Evolutionary conservation across 2,329 filamentous ascomycete species (phyloP), one percentile per base, ranked within the genome.

Genomic region (Aspergillus pseudotamarii): DNA sequence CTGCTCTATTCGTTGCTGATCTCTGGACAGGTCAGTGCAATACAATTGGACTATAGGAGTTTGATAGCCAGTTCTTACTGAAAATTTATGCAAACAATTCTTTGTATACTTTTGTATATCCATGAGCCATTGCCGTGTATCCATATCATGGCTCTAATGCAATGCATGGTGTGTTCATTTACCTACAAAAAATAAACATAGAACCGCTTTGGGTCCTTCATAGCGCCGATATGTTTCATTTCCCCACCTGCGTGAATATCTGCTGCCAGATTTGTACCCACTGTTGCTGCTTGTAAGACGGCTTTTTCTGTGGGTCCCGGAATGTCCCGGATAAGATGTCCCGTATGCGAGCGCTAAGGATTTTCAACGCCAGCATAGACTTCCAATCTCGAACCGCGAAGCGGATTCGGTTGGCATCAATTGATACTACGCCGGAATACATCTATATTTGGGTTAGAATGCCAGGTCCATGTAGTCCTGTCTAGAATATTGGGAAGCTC

Each of bases 311-410:
- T 14, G 81, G 81, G 41, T 75, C 76, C 21, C 75, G 75, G 80
- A 96, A 93, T 26, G 87, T 85, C 34, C 86, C 84, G 0, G 87
- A 87, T 54, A 96, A 82, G 46, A 96, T 86, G 68, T 96, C 93
- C 67, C 90, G 88, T 21, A 97, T 82, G 30, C 91, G 86, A 2
- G 84, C 82, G 23, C 93, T 87, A 59, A 98, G 81, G 6, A 89
- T 87, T 79, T 97, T 97, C 72, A 99, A 81, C n/a, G 91, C 93
- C 41, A 97, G 86, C 84, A 95, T 89, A 0, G 90, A 90, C 79
- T 94, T 96, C 94, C 94, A 98, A 74, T 96, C 91, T 5, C 89
- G 86, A 0, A 96, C 86, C 26, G 90, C 87, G 75, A 98, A 97
- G 56, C 92, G 87, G 56, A 94, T 86, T 34, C 94, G 86, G 75